Conservation (phyloP, 108 stramenopile species). For the Nitzschia palea region DNA sequence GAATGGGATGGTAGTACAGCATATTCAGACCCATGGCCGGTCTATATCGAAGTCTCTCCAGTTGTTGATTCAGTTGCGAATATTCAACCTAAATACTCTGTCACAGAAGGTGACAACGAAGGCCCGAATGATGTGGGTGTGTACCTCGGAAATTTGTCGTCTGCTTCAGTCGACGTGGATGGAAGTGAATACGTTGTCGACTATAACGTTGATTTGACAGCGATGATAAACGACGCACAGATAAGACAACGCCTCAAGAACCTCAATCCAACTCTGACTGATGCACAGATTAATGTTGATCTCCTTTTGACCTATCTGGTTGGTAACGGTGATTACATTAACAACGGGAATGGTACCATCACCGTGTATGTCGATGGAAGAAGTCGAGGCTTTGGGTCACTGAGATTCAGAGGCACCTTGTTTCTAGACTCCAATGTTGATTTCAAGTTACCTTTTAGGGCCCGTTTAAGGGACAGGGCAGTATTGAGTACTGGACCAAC, state of each 20-base stretch:
- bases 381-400: not conserved
- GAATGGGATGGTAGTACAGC: not conserved
- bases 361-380: not conserved
- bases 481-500: not conserved
- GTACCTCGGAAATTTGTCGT: not conserved
- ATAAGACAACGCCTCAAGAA: constrained; percentile 5
- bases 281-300: not conserved
- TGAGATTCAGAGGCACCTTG: not conserved
- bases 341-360: not conserved
- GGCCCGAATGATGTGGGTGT: not conserved
- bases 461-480: not conserved
- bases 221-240: constrained; percentile 1
- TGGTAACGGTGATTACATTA: not conserved
- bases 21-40: not conserved
- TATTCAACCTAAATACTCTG: not conserved
- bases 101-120: not conserved
- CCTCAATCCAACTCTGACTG: not conserved
- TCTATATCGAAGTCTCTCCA: constrained; percentile 4
- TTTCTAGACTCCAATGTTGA: constrained; percentile 5
- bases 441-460: not conserved
- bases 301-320: not conserved
- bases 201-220: not conserved
- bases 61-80: not conserved
- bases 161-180: not conserved
- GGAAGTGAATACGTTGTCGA: constrained; percentile 3